These are phyloP conservation scores for Penicillium sp. DNA, from an alignment of 2,329 filamentous ascomycete genomes.

Conservation along the genomic window DNA sequence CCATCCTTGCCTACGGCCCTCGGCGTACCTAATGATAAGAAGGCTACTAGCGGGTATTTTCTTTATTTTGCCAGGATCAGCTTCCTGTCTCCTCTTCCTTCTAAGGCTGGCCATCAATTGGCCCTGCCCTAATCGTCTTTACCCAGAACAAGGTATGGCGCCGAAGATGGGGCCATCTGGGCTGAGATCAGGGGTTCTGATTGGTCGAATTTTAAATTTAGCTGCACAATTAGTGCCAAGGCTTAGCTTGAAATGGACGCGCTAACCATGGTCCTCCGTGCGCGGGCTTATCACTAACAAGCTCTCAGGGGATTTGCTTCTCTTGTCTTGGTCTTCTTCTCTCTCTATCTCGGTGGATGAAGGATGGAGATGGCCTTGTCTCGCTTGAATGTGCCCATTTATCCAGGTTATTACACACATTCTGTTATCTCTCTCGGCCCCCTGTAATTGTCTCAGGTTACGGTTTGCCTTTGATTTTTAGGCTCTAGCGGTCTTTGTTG, in stretches of 20 bases:
- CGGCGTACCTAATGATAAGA: not conserved
- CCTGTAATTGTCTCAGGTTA: not conserved
- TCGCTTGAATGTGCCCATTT: too few relatives aligned
- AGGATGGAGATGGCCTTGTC: too few relatives aligned
- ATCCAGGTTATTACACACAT: too few relatives aligned
- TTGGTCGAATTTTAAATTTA: not conserved
- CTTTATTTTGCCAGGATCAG: not conserved
- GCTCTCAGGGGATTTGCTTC: constrained; percentile 6
- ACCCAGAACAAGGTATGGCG: not conserved
- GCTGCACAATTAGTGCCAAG: not conserved
- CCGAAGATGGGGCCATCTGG: not conserved
- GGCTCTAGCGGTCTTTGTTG: not conserved
- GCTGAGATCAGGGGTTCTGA: not conserved
- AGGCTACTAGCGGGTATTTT: not conserved
- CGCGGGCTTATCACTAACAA: constrained; percentile 17
- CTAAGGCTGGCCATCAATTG: not conserved
- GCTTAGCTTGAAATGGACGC: constrained; percentile 1
- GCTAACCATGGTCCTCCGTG: not conserved
- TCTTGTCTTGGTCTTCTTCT: not conserved
- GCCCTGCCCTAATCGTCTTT: not conserved
- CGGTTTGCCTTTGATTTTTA: too few relatives aligned
- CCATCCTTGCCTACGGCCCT: too few relatives aligned
- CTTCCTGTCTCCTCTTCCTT: not conserved
- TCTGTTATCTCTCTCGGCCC: not conserved
- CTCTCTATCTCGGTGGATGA: too few relatives aligned